Evolutionary conservation across 225 moss, liverwort and hornwort species (phyloP), one percentile per base, ranked within the genome.

Genomic region (Takakia lepidozioides): DNA sequence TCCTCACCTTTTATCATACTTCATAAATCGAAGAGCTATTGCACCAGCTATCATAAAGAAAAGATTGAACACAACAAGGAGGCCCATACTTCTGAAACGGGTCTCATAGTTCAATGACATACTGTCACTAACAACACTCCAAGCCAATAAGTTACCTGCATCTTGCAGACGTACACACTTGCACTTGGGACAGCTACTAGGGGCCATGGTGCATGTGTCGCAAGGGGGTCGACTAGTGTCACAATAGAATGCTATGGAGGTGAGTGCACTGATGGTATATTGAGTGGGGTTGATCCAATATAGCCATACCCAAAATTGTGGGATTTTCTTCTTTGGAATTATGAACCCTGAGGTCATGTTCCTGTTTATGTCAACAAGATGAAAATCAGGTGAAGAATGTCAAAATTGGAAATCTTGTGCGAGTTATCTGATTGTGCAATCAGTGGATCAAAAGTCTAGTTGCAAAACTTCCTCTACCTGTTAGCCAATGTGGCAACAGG

Each of bases 321-420:
- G 86, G 15, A 89, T 89, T 24, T 82, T 60, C 2, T 57, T 75
- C 29, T 84, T 82, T 0, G 86, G 78, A 46, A 93, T 93, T 86
- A 93, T 86, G 20, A 93, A 93, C 4, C 86, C 89, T 0, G 79
- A 93, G 10, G 86, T 82, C 88, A 84, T 93, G 48, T 93, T 93
- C 88, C 83, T 88, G 58, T 36, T n/a, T n/a, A n/a, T n/a, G n/a
- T n/a, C n/a, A n/a, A n/a, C n/a, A n/a, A n/a, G n/a, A n/a, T n/a
- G n/a, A n/a, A n/a, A n/a, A n/a, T n/a, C n/a, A n/a, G n/a, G n/a
- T n/a, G n/a, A n/a, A n/a, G n/a, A n/a, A n/a, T n/a, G n/a, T n/a
- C n/a, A n/a, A n/a, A n/a, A n/a, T n/a, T n/a, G n/a, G n/a, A n/a
- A n/a, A n/a, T n/a, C n/a, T n/a, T n/a, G n/a, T n/a, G n/a, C n/a